Percentiles rank a stretch among this genome's conserved stretches.
Conservation (phyloP, 176 grass and related monocot species). For the Triticum urartu region DNA sequence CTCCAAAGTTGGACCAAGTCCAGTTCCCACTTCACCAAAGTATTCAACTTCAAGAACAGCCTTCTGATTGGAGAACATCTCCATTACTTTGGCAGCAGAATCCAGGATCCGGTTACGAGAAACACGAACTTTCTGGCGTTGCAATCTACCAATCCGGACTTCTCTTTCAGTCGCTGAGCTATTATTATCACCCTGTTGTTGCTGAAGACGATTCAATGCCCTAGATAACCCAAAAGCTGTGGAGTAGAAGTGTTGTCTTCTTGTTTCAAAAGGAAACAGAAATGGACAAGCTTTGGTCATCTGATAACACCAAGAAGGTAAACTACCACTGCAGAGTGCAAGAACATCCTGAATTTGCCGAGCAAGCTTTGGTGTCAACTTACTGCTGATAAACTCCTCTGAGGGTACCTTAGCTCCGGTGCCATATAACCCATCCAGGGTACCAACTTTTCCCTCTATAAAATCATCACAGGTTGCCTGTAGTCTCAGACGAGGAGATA, state of each 20-base stretch:
- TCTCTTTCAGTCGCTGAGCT: slow-evolving; percentile 69
- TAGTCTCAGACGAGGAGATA: slow-evolving; percentile 60
- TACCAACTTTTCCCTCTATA: slow-evolving; percentile 53
- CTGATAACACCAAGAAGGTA: slow-evolving; percentile 90
- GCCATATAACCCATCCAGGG: slow-evolving; percentile 43
- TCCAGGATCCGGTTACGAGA: slow-evolving; percentile 81
- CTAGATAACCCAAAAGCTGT: slow-evolving; percentile 90
- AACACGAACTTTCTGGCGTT: slow-evolving; percentile 93
- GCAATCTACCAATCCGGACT: slow-evolving; percentile 64
- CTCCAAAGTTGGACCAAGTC: slow-evolving; percentile 86
- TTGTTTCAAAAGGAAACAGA: slow-evolving; percentile 86
- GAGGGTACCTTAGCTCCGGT: slow-evolving; percentile 46
- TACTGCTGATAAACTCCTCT: slow-evolving; percentile 80
- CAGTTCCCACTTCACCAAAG: slow-evolving; percentile 94
- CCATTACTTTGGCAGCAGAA: slow-evolving; percentile 94
- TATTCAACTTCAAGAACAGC: slow-evolving; percentile 96
- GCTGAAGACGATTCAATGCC: slow-evolving; percentile 86
- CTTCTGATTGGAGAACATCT: slow-evolving; percentile 83
- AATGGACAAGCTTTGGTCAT: slow-evolving; percentile 84
- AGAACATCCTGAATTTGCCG: slow-evolving; percentile 92
- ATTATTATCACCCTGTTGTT: slow-evolving; percentile 72
- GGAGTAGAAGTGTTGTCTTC: slow-evolving; percentile 84
- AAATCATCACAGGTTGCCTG: slow-evolving; percentile 63
- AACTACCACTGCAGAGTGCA: slow-evolving; percentile 84
- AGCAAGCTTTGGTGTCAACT: slow-evolving; percentile 84